These are phyloP conservation scores for Salisapilia sapeloensis DNA, from an alignment of 352 stramenopile genomes.

Conservation along the genomic window DNA sequence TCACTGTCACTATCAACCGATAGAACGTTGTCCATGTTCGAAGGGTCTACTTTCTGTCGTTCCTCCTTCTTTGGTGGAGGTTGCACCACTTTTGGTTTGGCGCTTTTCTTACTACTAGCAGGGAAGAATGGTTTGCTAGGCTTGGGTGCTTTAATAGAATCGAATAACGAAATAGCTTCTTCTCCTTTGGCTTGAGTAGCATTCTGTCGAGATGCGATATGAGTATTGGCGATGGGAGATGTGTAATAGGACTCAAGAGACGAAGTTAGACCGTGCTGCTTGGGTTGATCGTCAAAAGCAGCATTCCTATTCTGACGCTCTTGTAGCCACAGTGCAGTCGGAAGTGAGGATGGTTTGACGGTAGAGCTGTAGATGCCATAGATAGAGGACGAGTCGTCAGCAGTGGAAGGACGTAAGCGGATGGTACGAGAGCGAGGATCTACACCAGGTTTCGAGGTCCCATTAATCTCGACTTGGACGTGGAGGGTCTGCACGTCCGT, in stretches of 20 bases:
- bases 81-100: not conserved
- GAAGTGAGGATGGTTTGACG: too few species aligned
- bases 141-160: slow-evolving; percentile 18
- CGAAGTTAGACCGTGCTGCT: slow-evolving; percentile 17
- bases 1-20: slow-evolving; percentile 56
- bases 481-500: too few species aligned
- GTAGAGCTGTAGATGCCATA: too few species aligned
- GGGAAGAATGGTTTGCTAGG: slow-evolving; percentile 7
- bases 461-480: too few species aligned
- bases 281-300: slow-evolving; percentile 17
- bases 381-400: too few species aligned
- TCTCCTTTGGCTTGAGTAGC: slow-evolving; percentile 31
- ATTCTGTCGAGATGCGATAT: slow-evolving; percentile 35
- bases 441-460: too few species aligned
- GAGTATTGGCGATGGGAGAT: slow-evolving; percentile 22
- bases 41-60: slow-evolving; percentile 17
- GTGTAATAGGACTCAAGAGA: slow-evolving; percentile 30
- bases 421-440: too few species aligned
- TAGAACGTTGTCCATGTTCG: slow-evolving; percentile 47
- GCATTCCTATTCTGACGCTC: slow-evolving; percentile 44
- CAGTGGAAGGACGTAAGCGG: too few species aligned
- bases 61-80: slow-evolving; percentile 6
- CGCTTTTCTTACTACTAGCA: slow-evolving; percentile 6
- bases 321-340: slow-evolving; percentile 29
- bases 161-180: slow-evolving; percentile 48